A percentile compares a stretch with the other conserved stretches of the same genome.
These are phyloP conservation scores for Pichia rugopelliculosa DNA, from an alignment of 805 yeast species.

Conservation along the genomic window DNA sequence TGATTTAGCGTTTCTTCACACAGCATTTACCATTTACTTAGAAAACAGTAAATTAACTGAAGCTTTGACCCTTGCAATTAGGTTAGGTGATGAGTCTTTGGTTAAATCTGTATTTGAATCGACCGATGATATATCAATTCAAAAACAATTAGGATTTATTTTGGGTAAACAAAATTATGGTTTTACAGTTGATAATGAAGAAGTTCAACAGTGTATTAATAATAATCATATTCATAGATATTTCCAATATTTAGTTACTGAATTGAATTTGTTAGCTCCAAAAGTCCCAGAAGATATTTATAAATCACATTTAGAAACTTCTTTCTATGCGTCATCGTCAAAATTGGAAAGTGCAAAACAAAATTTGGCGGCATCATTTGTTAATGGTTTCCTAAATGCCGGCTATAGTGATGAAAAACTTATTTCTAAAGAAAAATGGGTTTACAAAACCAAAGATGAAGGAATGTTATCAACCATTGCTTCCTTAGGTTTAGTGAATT, in stretches of 20 bases:
- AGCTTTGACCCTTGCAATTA: constrained; percentile 83
- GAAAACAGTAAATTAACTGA: constrained; percentile 76
- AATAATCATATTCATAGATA: constrained; percentile 74
- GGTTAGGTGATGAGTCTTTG: constrained; percentile 74
- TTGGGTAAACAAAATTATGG: constrained; percentile 82
- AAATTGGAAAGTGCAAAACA: constrained; percentile 88
- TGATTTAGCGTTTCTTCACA: constrained; percentile 74
- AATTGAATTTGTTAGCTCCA: constrained; percentile 81
- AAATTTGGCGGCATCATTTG: constrained; percentile 91
- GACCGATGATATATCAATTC: constrained; percentile 63
- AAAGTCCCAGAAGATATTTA: constrained; percentile 93
- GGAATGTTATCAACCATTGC: constrained; percentile 94
- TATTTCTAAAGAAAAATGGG: constrained; percentile 70
- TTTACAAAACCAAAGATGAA: constrained; percentile 82
- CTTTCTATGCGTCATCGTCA: constrained; percentile 44
- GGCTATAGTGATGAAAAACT: constrained; percentile 87
- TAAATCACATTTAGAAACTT: constrained; percentile 79
- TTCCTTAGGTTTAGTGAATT: constrained; percentile 78
- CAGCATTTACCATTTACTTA: constrained; percentile 82
- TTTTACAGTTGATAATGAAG: constrained; percentile 60
- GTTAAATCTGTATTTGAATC: constrained; percentile 77
- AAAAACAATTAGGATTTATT: constrained; percentile 87
- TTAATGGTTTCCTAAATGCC: constrained; percentile 81
- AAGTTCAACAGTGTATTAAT: constrained; percentile 77
- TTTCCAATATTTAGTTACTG: constrained; percentile 73